A percentile compares a stretch with the other conserved stretches of the same genome.
phyloP scores from a whole-genome alignment of 2,329 filamentous ascomycete species.

The Ceratocystis diversiconidia region DNA sequence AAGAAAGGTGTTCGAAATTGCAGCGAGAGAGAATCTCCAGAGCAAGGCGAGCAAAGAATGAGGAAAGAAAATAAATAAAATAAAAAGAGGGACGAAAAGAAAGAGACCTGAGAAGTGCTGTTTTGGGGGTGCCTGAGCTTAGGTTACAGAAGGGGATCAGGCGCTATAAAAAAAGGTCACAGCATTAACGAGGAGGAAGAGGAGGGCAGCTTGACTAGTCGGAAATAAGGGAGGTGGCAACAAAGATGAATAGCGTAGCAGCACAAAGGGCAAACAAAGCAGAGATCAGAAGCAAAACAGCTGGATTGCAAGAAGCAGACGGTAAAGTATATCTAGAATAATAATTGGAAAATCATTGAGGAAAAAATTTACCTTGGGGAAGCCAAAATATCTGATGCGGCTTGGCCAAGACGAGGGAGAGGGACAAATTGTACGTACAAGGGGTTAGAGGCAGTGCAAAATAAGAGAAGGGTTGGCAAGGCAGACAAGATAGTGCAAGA shows the following conservation, averaged over 20 bases:
- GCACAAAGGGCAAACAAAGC: background rate
- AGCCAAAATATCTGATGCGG: too few relatives aligned
- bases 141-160: conserved; percentile 4
- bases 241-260: background rate
- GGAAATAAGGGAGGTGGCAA: conserved; percentile 1
- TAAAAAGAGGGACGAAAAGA: background rate
- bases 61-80: background rate
- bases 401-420: too few relatives aligned
- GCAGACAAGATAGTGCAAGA: background rate
- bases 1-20: background rate
- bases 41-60: background rate
- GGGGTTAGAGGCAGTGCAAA: conserved; percentile 2
- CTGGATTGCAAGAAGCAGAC: background rate
- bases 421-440: background rate
- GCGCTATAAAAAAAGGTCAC: conserved; percentile 3
- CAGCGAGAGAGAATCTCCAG: background rate
- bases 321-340: background rate
- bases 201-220: background rate
- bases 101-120: background rate
- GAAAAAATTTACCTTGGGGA: background rate
- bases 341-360: background rate
- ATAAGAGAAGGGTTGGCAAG: background rate
- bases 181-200: background rate
- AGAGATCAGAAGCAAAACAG: background rate
- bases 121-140: background rate